phyloP scores from a whole-genome alignment of 2,329 filamentous ascomycete genomes.

The Emmonsiellopsis sp. region DNA sequence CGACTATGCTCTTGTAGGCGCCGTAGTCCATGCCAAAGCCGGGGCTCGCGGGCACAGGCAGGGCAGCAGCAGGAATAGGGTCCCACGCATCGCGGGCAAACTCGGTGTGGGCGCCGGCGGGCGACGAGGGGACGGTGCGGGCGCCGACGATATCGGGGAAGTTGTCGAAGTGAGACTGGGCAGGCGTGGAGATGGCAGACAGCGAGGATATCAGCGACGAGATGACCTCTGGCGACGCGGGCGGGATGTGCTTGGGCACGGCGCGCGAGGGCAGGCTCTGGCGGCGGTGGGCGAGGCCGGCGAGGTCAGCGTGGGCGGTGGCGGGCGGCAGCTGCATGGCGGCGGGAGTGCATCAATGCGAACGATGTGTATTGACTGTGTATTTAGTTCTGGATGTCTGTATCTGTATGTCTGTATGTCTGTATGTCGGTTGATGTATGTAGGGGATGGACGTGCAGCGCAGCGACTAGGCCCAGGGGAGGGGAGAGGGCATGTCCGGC shows the following conservation, averaged over 20 bases:
- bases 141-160: slow-evolving; percentile 34
- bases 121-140: slow-evolving; percentile 29
- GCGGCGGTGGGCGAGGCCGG: slow-evolving; percentile 27
- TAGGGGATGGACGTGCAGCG: too few species aligned
- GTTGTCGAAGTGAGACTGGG: slow-evolving; percentile 61
- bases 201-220: slow-evolving; percentile 55
- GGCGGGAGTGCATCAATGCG: slow-evolving; percentile 1
- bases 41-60: slow-evolving; percentile 11
- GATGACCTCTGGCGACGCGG: slow-evolving; percentile 43
- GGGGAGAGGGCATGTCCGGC: too few species aligned
- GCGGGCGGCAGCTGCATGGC: slow-evolving; percentile 1
- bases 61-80: slow-evolving; percentile 10
- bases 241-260: slow-evolving; percentile 23
- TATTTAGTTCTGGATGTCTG: too few species aligned
- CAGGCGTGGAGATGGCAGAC: slow-evolving; percentile 52
- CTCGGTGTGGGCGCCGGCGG: slow-evolving; percentile 21
- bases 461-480: too few species aligned
- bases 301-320: neutral
- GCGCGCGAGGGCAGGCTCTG: slow-evolving; percentile 29
- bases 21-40: slow-evolving; percentile 67
- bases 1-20: slow-evolving; percentile 48
- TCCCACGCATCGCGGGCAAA: slow-evolving; percentile 16
- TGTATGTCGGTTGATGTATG: too few species aligned
- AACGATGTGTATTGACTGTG: too few species aligned
- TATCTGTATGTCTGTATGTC: too few species aligned